A percentile compares a stretch with the other conserved stretches of the same genome.
phyloP scores from a whole-genome alignment of 768 basidiomycete genomes.

The Royoungia palumana region DNA sequence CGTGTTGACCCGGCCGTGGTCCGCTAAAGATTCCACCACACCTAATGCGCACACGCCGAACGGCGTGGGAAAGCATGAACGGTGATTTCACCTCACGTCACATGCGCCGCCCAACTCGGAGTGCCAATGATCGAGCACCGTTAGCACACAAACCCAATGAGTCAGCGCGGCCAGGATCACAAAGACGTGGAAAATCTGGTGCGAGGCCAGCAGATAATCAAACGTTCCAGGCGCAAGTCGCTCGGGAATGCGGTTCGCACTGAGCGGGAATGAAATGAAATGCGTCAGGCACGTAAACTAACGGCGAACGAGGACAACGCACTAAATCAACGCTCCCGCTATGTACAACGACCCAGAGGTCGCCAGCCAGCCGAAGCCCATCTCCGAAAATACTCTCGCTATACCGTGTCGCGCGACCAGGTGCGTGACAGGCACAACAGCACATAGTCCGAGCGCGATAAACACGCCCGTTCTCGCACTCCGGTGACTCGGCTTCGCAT shows the following conservation, averaged over 20 bases:
- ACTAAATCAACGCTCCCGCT: conserved; percentile 78
- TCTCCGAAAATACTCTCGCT: conserved; percentile 48
- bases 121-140: conserved; percentile 61
- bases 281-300: conserved; percentile 22
- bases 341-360: conserved; percentile 75
- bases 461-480: conserved; percentile 77
- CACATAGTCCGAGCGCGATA: conserved; percentile 70
- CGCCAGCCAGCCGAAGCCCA: conserved; percentile 72
- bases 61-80: conserved; percentile 19
- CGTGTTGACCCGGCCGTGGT: conserved; percentile 18
- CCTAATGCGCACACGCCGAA: conserved; percentile 12
- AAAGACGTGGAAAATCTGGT: conserved; percentile 86
- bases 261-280: conserved; percentile 42
- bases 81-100: conserved; percentile 24
- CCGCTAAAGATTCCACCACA: conserved; percentile 19
- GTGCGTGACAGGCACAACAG: conserved; percentile 67
- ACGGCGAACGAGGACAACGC: conserved; percentile 40
- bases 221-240: conserved; percentile 70
- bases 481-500: conserved; percentile 70
- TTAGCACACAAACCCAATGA: conserved; percentile 59
- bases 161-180: conserved; percentile 71
- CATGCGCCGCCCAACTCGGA: conserved; percentile 18
- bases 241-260: conserved; percentile 83
- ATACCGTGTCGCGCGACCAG: conserved; percentile 57
- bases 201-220: conserved; percentile 75